These are phyloP conservation scores for Globisporangium nagaii DNA, from an alignment of 352 stramenopile species.

Conservation along the genomic window DNA sequence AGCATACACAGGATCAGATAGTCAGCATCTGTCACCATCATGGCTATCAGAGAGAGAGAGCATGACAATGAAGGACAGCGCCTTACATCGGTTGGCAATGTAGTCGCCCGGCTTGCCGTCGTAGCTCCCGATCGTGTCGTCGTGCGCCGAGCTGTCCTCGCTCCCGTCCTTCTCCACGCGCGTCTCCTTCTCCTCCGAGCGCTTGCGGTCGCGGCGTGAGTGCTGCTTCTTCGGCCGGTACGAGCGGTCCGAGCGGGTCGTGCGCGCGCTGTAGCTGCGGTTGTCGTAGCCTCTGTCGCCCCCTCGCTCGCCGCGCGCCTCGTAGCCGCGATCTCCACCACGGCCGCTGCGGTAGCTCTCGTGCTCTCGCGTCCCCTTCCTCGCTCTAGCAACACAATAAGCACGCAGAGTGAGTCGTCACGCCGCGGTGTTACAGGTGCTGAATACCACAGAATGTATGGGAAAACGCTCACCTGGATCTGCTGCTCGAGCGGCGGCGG, in stretches of 20 bases:
- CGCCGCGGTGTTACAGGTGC: neutral
- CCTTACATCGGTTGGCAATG: conserved; percentile 76
- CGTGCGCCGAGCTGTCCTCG: conserved; percentile 69
- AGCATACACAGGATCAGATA: no score
- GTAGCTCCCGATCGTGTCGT: conserved; percentile 84
- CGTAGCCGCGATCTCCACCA: neutral
- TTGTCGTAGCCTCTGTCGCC: conserved; percentile 2
- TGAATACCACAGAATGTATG: no score
- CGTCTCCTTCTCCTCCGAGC: conserved; percentile 8
- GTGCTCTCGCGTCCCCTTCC: conserved; percentile 4
- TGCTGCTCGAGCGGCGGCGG: conserved; percentile 11
- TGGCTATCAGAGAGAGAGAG: neutral
- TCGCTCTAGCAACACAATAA: neutral
- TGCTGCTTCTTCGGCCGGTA: conserved; percentile 8
- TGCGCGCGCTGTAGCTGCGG: conserved; percentile 13
- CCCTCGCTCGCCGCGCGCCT: conserved; percentile 1
- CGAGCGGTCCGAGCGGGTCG: conserved; percentile 10
- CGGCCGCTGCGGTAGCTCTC: conserved; percentile 7
- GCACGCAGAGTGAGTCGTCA: neutral
- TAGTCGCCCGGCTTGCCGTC: conserved; percentile 78
- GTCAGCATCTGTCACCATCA: neutral
- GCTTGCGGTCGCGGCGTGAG: conserved; percentile 6
- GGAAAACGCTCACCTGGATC: conserved; percentile 2
- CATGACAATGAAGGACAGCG: neutral
- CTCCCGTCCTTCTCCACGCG: conserved; percentile 37